These are phyloP conservation scores for Linanthus parryae DNA, from an alignment of 148 eudicot genomes.

Conservation along the genomic window DNA sequence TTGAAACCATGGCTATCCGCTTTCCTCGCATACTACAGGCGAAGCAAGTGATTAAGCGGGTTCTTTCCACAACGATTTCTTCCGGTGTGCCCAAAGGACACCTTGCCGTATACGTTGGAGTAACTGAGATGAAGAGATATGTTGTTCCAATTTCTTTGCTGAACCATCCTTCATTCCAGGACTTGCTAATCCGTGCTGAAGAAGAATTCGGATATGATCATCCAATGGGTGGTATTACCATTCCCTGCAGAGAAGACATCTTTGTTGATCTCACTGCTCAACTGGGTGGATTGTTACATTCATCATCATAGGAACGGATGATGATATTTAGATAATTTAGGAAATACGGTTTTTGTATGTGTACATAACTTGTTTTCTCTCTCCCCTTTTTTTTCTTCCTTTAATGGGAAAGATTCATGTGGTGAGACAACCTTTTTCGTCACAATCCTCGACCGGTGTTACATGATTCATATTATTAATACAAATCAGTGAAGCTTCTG, in stretches of 20 bases:
- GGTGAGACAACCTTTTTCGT: too few relatives aligned
- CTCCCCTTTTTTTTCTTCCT: too few relatives aligned
- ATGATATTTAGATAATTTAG: too few relatives aligned
- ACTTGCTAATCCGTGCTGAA: slow-evolving; percentile 18
- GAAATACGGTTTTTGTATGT: too few relatives aligned
- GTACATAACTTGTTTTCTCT: too few relatives aligned
- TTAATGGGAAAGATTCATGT: too few relatives aligned
- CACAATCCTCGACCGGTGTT: too few relatives aligned
- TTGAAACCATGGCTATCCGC: slow-evolving; percentile 5
- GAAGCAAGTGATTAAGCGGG: slow-evolving; percentile 3
- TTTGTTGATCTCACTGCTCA: slow-evolving; percentile 18
- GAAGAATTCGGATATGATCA: slow-evolving; percentile 36
- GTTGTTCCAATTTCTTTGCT: slow-evolving; percentile 15
- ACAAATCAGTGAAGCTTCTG: too few relatives aligned
- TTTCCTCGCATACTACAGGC: slow-evolving; percentile 8
- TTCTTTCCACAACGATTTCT: slow-evolving; percentile 2
- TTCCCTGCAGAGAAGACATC: slow-evolving; percentile 21
- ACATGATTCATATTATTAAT: too few relatives aligned
- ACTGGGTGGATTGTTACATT: not conserved
- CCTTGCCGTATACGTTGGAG: slow-evolving; percentile 24
- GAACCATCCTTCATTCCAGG: slow-evolving; percentile 20
- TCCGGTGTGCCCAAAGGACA: slow-evolving; percentile 29
- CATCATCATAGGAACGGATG: too few relatives aligned
- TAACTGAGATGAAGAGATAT: slow-evolving; percentile 6
- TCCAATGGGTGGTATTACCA: slow-evolving; percentile 35